These are phyloP conservation scores for Claviceps sp. DNA, from an alignment of 2,329 filamentous ascomycete genomes.

Conservation along the genomic window DNA sequence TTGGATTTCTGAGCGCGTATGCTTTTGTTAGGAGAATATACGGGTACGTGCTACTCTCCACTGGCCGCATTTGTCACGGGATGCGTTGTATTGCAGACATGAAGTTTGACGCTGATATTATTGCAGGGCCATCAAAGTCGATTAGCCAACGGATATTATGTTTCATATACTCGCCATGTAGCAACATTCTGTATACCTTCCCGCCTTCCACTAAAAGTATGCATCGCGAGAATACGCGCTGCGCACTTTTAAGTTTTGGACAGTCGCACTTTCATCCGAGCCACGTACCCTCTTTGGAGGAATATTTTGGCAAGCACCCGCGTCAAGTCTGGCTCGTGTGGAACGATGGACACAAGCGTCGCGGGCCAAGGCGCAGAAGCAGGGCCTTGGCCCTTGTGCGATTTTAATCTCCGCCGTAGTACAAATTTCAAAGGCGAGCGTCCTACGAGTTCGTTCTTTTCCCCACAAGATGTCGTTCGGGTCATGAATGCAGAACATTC, in stretches of 20 bases:
- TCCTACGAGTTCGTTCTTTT: no score
- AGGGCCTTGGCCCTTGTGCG: no score
- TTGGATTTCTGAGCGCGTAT: slow-evolving; percentile 76
- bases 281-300: no score
- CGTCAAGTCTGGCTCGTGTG: no score
- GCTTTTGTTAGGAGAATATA: slow-evolving; percentile 77
- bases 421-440: no score
- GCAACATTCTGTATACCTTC: neutral
- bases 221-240: neutral
- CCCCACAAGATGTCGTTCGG: no score
- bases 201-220: neutral
- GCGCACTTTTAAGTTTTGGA: neutral
- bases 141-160: slow-evolving; percentile 17
- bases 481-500: no score
- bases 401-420: no score
- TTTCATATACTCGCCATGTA: neutral
- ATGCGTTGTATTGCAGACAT: no score
- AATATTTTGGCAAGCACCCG: no score
- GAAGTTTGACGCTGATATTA: slow-evolving; percentile 4
- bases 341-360: no score
- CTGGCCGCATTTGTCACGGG: neutral
- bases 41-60: slow-evolving; percentile 36
- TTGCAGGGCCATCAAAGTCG: slow-evolving; percentile 37
- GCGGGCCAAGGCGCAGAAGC: no score
- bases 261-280: neutral